Base-by-base conservation (phyloP, 164 flowering plant species). In the Magnolia sinica region DNA sequence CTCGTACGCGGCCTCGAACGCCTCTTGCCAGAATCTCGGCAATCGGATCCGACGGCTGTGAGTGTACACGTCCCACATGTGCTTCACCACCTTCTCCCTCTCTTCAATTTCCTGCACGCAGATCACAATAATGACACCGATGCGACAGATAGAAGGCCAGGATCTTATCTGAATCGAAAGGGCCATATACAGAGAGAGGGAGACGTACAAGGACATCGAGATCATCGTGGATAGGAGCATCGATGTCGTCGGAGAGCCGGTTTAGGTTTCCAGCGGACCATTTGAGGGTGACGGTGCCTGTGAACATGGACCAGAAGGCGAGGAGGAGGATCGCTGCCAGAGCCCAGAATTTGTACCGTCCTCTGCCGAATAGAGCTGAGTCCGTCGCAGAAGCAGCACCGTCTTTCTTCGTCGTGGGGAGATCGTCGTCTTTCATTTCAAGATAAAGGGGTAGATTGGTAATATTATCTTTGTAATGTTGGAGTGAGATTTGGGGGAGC, bases 61-160 rank as follows among this genome's bases (percentile, higher is more conserved):
- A 0, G 96, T 93, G 80, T 96, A 94, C 77, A 93, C 92, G 81
- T 96, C 97, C 99, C 98, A 94, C 99, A 96, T 96, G 72, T 93
- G 95, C 85, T 81, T 89, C 91, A 96, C 99, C 80, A 93, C 88
- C 78, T 91, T 93, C 89, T 94, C 98, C 80, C 99, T 91, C 87
- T 96, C 98, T 89, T 94, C 99, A 86, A 96, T 87, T 85, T 96
- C 99, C 99, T 96, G 77, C 64, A 23, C 11, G 37, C 31, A 74
- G 20, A 49, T 20, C 9, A n/a, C 4, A 50, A 59, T 2, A 22
- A 68, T 16, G 61, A 9, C 61, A 3, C 16, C 61, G 61, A 55
- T 55, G 24, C 49, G 51, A 18, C 11, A n/a, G 51, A 73, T 73
- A 52, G 51, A 61, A 8, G 8, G 29, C 16, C 75, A 14, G n/a